These are phyloP conservation scores for Thielaviopsis musarum DNA, from an alignment of 2,329 filamentous ascomycete species.

Conservation along the genomic window DNA sequence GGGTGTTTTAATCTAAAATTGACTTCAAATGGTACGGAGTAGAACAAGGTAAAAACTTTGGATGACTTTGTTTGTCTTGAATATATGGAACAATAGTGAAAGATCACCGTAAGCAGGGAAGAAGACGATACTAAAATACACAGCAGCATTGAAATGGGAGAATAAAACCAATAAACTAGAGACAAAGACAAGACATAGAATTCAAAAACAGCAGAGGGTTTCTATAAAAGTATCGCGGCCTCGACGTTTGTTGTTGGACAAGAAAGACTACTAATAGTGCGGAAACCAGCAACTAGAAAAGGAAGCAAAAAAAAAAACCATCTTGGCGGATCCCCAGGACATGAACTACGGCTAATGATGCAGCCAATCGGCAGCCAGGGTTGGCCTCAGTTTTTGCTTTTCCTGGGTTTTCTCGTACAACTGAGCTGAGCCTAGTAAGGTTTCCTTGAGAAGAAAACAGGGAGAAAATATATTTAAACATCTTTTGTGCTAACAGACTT, in stretches of 20 bases:
- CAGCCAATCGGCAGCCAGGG: background rate
- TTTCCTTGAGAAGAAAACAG: background rate
- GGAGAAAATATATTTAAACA: background rate
- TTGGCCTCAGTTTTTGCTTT: background rate
- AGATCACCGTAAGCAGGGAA: background rate
- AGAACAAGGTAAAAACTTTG: background rate
- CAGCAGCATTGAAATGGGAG: background rate
- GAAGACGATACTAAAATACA: background rate
- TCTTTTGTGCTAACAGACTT: background rate
- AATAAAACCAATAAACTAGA: background rate
- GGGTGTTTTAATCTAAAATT: background rate
- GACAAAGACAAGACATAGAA: background rate
- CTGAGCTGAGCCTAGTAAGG: background rate
- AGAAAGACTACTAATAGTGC: background rate
- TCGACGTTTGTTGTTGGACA: background rate
- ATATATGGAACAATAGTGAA: background rate
- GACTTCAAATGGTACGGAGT: background rate
- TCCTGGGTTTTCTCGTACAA: background rate
- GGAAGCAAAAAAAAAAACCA: no score
- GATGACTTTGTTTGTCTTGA: background rate
- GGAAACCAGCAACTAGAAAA: no score
- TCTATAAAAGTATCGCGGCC: background rate
- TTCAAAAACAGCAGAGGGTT: background rate
- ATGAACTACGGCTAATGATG: background rate
- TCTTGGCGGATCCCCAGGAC: background rate